Conservation (phyloP, 495 filamentous ascomycete genomes). For the Lasiosphaeria hispida region DNA sequence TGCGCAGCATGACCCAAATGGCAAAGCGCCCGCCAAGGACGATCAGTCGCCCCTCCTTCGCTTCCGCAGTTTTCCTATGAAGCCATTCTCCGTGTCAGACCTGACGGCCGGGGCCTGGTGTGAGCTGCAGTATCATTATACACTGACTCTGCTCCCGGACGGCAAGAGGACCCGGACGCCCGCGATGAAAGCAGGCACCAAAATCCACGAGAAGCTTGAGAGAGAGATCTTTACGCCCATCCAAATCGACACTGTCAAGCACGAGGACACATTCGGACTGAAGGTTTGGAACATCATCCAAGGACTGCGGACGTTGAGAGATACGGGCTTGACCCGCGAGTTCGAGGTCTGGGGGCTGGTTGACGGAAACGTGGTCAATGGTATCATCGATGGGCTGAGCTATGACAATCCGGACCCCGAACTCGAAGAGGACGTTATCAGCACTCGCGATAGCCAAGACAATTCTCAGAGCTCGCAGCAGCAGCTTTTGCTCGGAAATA, state of each 20-base stretch:
- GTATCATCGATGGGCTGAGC: constrained; percentile 84
- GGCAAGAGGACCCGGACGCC: constrained; percentile 71
- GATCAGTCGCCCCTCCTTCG: constrained; percentile 54
- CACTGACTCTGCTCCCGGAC: constrained; percentile 61
- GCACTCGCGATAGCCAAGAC: constrained; percentile 27
- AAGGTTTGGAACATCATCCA: constrained; percentile 91
- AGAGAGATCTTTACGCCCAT: constrained; percentile 79
- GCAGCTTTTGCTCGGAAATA: constrained; percentile 57
- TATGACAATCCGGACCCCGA: constrained; percentile 71
- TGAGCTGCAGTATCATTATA: constrained; percentile 90
- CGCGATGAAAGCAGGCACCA: constrained; percentile 78
- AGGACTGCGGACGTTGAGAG: constrained; percentile 71
- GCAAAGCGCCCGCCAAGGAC: constrained; percentile 21
- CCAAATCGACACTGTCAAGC: constrained; percentile 63
- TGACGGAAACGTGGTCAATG: constrained; percentile 80
- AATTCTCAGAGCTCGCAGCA: constrained; percentile 20
- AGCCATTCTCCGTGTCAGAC: constrained; percentile 86
- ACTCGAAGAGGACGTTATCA: constrained; percentile 55
- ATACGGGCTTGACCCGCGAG: constrained; percentile 81
- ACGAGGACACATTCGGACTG: constrained; percentile 80
- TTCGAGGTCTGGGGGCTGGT: constrained; percentile 89
- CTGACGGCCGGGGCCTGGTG: constrained; percentile 89
- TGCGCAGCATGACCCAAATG: background rate
- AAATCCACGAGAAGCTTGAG: constrained; percentile 79
- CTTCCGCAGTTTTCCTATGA: constrained; percentile 74